These are phyloP conservation scores for Lactarius deliciosus DNA, from an alignment of 768 basidiomycete genomes.

Conservation along the genomic window DNA sequence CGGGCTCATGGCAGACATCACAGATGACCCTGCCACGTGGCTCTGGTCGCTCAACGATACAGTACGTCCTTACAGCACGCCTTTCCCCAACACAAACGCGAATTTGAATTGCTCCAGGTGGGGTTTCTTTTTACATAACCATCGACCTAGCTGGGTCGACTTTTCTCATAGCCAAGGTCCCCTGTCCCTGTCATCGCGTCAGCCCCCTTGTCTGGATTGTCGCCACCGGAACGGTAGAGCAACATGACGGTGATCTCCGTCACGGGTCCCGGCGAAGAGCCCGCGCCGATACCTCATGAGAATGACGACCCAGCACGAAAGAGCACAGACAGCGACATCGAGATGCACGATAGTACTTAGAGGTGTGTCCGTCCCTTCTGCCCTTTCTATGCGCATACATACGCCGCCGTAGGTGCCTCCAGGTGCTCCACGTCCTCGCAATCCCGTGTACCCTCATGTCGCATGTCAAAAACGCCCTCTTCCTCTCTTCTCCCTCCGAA, in stretches of 20 bases:
- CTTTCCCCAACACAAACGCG: not conserved
- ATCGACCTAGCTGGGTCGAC: too few species aligned
- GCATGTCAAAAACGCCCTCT: not conserved
- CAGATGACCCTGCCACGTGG: slow-evolving; percentile 21
- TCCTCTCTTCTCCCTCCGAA: too few species aligned
- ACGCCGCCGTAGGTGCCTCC: not conserved
- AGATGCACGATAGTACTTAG: not conserved
- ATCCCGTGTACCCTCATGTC: not conserved
- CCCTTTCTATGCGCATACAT: not conserved
- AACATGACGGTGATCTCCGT: not conserved
- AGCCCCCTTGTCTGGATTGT: not conserved
- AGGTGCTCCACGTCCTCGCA: not conserved
- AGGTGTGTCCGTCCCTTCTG: slow-evolving; percentile 12
- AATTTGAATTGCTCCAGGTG: not conserved
- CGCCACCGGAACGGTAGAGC: not conserved
- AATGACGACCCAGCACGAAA: not conserved
- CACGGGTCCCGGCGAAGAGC: not conserved
- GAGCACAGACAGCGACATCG: not conserved
- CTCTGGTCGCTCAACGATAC: not conserved
- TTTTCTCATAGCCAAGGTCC: not conserved
- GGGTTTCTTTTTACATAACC: not conserved
- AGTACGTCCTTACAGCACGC: not conserved
- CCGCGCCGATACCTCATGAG: too few species aligned
- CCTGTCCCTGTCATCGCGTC: not conserved
- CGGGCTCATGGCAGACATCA: slow-evolving; percentile 13